Base-by-base conservation (phyloP, 1,284 basidiomycete genomes). In the Sphagnurus paluster region DNA sequence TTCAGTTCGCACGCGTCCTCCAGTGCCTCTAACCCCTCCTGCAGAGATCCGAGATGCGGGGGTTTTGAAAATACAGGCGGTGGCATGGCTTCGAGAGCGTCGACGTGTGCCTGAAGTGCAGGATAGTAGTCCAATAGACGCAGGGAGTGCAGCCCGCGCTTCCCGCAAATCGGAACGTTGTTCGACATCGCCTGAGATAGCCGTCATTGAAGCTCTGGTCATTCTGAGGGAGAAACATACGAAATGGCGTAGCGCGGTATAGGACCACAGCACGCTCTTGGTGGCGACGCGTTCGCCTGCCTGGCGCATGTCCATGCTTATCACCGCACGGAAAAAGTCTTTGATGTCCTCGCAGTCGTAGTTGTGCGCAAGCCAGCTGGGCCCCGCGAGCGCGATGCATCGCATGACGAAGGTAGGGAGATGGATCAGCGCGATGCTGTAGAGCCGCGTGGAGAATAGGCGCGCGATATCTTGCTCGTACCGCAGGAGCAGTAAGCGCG, bases 231-330 rank as follows among this genome's bases (percentile, higher is more conserved):
- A 19, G 49, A 47, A 20, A 70, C 78, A 59, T 64, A 85, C 83
- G 58, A 87, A 87, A 64, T 87, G 80, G 46, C 84, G 66, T 19
- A 87, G 66, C 25, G 82, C 83, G 1, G 83, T 87, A 63, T 87
- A 87, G 1, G 81, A 83, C 84, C 84, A 87, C 43, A 87, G 64
- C 8, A 86, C 80, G 56, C 82, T 84, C 70, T 86, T 87, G 8
- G 84, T 85, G 11, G 84, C 84, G 16, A 85, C 82, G 20, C 84
- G 74, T 53, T 87, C 84, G 10, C 84, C 84, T 0, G 82, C 82
- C 60, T 87, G 80, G 19, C 84, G 72, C 62, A 87, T 72, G 59
- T 87, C 84, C 84, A 87, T 86, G 46, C 75, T 74, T 49, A 87
- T 76, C 38, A 73, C 75, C 2, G 77, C 70, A 16, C 84, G 71